Evolutionary conservation across 73 alveolate genomes (phyloP).

Genomic region (Stentor roeselii): DNA sequence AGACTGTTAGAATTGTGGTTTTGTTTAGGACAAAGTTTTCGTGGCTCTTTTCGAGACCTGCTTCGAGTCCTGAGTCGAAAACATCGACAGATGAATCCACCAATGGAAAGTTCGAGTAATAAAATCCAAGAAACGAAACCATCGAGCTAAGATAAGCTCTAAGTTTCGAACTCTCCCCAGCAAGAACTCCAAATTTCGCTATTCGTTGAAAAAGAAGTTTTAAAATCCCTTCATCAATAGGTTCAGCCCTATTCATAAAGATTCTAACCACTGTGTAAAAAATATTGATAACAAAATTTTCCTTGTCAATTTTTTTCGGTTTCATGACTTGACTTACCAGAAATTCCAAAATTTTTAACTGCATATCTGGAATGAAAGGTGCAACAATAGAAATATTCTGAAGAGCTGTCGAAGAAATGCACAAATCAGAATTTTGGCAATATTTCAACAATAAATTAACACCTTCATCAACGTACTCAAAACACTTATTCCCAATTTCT

Average conservation of each 20-base stretch:
- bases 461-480: background rate
- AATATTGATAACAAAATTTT: background rate
- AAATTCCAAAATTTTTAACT: background rate
- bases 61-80: slow-evolving; percentile 1
- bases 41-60: background rate
- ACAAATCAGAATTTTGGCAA: background rate
- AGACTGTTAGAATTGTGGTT: background rate
- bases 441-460: background rate
- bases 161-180: background rate
- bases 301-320: background rate
- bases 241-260: background rate
- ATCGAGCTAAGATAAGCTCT: background rate
- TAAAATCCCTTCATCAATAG: background rate
- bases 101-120: slow-evolving; percentile 5
- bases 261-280: background rate
- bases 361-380: background rate
- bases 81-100: background rate
- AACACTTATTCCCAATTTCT: background rate
- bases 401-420: background rate
- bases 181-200: background rate
- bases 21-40: background rate
- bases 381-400: background rate
- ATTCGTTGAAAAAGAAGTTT: background rate
- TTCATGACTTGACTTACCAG: background rate
- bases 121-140: background rate